Evolutionary conservation across 768 basidiomycete genomes (phyloP).

Genomic region (Naematelia encephala): DNA sequence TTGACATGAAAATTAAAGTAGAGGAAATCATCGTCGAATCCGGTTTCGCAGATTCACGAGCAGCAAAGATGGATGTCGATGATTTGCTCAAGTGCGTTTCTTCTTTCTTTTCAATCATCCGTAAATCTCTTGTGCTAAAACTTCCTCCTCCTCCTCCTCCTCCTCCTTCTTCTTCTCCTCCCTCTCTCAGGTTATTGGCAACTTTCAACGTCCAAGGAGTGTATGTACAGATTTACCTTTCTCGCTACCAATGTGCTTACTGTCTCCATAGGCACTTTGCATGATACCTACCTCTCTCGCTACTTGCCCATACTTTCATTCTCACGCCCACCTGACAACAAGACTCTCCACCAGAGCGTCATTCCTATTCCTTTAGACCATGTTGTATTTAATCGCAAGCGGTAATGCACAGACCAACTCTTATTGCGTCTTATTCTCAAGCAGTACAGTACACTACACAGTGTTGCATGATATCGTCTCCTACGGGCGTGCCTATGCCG

Average conservation of each 20-base stretch:
- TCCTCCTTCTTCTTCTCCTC: background rate
- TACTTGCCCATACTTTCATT: too few relatives aligned
- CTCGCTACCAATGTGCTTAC: background rate
- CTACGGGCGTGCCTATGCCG: too few relatives aligned
- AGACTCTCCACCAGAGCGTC: too few relatives aligned
- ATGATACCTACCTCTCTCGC: background rate
- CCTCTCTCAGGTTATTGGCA: conserved; percentile 35
- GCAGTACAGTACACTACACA: conserved; percentile 2
- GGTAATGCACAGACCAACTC: too few relatives aligned
- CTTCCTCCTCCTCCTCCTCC: background rate
- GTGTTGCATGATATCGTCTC: conserved; percentile 13
- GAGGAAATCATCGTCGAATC: conserved; percentile 70
- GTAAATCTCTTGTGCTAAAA: background rate
- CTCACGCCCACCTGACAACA: too few relatives aligned
- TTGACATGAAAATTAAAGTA: conserved; percentile 65
- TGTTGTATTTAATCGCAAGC: background rate
- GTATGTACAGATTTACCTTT: conserved; percentile 26
- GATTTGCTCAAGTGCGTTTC: conserved; percentile 75
- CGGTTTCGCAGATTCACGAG: conserved; percentile 71
- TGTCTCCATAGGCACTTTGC: conserved; percentile 3
- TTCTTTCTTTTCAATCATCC: background rate
- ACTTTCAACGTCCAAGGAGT: conserved; percentile 48
- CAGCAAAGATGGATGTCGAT: conserved; percentile 89
- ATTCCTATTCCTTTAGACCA: background rate
- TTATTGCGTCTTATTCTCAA: too few relatives aligned